Conservation (phyloP, 306 rosid genomes). For the Hippophae tibetana region DNA sequence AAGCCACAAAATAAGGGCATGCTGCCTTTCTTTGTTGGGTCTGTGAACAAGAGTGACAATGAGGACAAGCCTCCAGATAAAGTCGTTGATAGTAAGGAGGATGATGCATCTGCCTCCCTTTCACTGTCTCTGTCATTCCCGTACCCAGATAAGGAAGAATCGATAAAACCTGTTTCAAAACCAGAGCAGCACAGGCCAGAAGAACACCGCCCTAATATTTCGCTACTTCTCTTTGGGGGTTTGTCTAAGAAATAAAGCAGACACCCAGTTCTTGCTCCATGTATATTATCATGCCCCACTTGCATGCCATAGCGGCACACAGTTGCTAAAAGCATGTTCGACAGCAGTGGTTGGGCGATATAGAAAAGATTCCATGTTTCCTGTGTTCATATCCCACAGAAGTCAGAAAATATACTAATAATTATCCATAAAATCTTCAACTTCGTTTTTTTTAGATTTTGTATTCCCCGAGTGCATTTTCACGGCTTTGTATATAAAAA, state of each 20-base stretch:
- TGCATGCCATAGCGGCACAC: constrained; percentile 8
- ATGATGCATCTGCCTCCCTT: constrained; percentile 70
- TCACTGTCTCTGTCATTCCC: constrained; percentile 83
- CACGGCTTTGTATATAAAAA: too few species aligned
- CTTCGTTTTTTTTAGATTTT: too few species aligned
- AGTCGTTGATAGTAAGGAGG: constrained; percentile 28
- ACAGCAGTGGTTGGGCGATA: constrained; percentile 16
- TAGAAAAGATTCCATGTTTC: constrained; percentile 23
- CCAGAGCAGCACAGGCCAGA: constrained; percentile 49
- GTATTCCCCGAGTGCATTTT: too few species aligned
- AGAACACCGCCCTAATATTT: constrained; percentile 25
- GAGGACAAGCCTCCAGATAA: constrained; percentile 37
- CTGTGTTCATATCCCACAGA: constrained; percentile 30
- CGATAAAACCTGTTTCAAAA: constrained; percentile 36
- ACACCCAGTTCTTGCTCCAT: constrained; percentile 7
- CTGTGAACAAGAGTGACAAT: constrained; percentile 36
- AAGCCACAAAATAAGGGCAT: constrained; percentile 46
- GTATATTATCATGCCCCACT: constrained; percentile 26
- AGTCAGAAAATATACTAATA: constrained; percentile 31
- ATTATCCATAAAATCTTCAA: constrained; percentile 8
- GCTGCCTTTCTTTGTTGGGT: constrained; percentile 62
- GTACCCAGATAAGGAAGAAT: constrained; percentile 51
- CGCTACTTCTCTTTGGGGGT: constrained; percentile 56
- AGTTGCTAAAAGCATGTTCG: constrained; percentile 13
- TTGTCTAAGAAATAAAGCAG: constrained; percentile 40